A percentile compares a stretch with the other conserved stretches of the same genome.
Conservation (phyloP, 164 flowering plant species). For the Protea cynaroides region DNA sequence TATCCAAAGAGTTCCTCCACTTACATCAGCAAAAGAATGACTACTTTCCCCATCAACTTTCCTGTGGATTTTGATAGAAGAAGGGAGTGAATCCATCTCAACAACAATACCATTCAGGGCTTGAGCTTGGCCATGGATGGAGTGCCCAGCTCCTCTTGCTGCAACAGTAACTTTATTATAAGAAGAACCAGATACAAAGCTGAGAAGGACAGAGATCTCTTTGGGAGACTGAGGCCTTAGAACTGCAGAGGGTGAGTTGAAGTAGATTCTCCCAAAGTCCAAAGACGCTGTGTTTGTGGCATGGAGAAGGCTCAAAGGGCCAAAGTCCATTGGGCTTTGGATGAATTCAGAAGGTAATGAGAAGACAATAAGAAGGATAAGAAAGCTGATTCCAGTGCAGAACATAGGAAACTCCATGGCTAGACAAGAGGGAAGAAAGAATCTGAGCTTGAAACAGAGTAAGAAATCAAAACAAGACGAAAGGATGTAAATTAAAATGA, state of each 20-base stretch:
- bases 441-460: background rate
- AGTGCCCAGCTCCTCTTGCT: slow-evolving; percentile 38
- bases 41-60: no score
- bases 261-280: slow-evolving; percentile 30
- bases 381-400: slow-evolving; percentile 18
- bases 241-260: slow-evolving; percentile 28
- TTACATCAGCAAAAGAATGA: slow-evolving; percentile 25
- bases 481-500: no score
- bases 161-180: slow-evolving; percentile 29
- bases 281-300: slow-evolving; percentile 20
- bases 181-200: slow-evolving; percentile 19
- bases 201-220: slow-evolving; percentile 29
- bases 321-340: slow-evolving; percentile 33
- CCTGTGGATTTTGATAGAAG: slow-evolving; percentile 12
- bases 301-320: slow-evolving; percentile 22
- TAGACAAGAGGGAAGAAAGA: background rate
- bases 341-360: slow-evolving; percentile 28
- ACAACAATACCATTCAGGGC: slow-evolving; percentile 34
- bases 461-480: background rate
- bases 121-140: slow-evolving; percentile 37
- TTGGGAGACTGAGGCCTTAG: slow-evolving; percentile 23
- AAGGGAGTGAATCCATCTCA: slow-evolving; percentile 31
- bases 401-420: slow-evolving; percentile 23
- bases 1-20: slow-evolving; percentile 39
- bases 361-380: slow-evolving; percentile 22